Percentiles rank a stretch among this genome's conserved stretches.
These are phyloP conservation scores for Talaromyces islandicus DNA, from an alignment of 2,329 filamentous ascomycete genomes.

Conservation along the genomic window DNA sequence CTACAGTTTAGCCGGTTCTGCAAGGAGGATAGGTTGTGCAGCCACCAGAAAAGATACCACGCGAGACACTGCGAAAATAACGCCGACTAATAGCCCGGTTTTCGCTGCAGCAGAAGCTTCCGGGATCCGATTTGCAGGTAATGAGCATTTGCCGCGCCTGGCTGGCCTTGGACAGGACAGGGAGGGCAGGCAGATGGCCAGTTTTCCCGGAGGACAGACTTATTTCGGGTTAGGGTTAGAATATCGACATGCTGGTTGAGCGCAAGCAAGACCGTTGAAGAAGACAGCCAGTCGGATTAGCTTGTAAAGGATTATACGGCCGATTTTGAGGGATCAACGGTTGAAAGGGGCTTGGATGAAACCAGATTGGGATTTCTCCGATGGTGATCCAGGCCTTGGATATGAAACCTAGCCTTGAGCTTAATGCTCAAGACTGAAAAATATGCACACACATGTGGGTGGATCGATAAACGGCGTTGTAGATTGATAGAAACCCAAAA, in stretches of 20 bases:
- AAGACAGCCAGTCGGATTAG: too few species aligned
- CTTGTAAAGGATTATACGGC: too few species aligned
- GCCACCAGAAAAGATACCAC: too few species aligned
- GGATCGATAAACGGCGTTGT: neutral
- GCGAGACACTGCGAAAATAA: too few species aligned
- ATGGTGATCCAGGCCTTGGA: neutral
- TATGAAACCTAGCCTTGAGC: neutral
- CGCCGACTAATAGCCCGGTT: too few species aligned
- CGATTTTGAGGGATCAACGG: neutral
- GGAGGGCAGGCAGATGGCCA: neutral
- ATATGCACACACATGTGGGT: too few species aligned
- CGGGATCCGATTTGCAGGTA: neutral
- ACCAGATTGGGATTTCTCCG: neutral
- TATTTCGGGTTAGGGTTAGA: too few species aligned
- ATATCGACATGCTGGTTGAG: too few species aligned
- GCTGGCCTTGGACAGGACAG: neutral
- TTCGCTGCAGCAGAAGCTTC: neutral
- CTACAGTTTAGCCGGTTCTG: neutral
- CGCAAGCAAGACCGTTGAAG: too few species aligned
- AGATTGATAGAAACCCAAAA: neutral
- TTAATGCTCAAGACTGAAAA: neutral
- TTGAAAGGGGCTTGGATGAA: neutral
- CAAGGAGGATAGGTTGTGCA: too few species aligned
- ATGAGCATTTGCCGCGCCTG: neutral
- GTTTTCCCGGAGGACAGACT: too few species aligned